Evolutionary conservation across 1,284 basidiomycete species (phyloP).

Genomic region (Mrakiaceae sp.): DNA sequence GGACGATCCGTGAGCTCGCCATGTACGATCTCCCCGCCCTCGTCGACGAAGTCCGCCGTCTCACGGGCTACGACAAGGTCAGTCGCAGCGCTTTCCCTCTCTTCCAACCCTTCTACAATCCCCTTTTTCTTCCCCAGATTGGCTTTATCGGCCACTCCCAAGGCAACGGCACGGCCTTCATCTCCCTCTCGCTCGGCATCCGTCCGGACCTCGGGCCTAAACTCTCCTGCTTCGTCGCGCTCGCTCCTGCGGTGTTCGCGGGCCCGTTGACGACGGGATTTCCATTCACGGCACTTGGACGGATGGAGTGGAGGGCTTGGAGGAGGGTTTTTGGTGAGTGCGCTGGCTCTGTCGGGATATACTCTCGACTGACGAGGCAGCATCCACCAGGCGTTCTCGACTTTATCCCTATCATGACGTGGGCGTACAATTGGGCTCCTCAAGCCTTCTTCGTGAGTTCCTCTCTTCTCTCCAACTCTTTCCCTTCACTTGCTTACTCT

Average conservation of each 20-base stretch:
- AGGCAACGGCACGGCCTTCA: constrained; percentile 46
- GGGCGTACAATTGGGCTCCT: constrained; percentile 47
- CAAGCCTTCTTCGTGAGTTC: constrained; percentile 37
- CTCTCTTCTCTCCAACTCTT: constrained; percentile 14
- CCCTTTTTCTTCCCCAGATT: constrained; percentile 33
- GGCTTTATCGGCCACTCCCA: constrained; percentile 53
- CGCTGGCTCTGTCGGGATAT: too few relatives aligned
- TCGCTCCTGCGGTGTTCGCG: constrained; percentile 51
- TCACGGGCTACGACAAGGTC: constrained; percentile 47
- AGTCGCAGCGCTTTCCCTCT: constrained; percentile 9
- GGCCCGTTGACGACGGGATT: constrained; percentile 49
- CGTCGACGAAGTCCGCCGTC: constrained; percentile 45
- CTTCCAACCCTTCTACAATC: constrained; percentile 13
- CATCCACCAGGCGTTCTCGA: constrained; percentile 40
- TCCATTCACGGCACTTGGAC: constrained; percentile 43
- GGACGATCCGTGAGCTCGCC: constrained; percentile 50
- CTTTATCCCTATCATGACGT: constrained; percentile 51
- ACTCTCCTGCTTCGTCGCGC: constrained; percentile 46
- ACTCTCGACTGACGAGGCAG: too few relatives aligned
- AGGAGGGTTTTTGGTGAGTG: constrained; percentile 41
- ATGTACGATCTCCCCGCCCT: constrained; percentile 51
- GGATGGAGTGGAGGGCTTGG: constrained; percentile 46
- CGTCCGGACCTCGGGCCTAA: constrained; percentile 45
- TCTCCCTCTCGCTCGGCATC: constrained; percentile 47
- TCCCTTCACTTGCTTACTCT: neutral